Percentiles rank a stretch among this genome's conserved stretches.
Evolutionary conservation across 176 grass and related monocot species (phyloP).

Genomic region (Ananas comosus): DNA sequence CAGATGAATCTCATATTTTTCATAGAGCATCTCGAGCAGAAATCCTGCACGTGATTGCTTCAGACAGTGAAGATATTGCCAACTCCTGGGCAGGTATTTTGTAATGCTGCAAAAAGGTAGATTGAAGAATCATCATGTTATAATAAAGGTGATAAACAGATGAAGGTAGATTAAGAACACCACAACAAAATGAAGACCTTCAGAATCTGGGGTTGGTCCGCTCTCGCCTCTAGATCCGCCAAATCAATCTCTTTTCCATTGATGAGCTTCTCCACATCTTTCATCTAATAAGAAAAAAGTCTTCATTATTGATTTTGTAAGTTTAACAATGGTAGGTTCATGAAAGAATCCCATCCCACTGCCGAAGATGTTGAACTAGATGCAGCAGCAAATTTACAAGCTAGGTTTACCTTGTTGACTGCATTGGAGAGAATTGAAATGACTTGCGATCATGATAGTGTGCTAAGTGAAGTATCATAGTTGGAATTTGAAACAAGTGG

Average conservation of each 20-base stretch:
- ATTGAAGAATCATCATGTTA: not conserved
- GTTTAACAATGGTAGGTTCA: not conserved
- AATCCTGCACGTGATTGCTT: conserved; percentile 26
- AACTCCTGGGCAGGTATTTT: conserved; percentile 22
- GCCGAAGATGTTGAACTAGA: too few species aligned
- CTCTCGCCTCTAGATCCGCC: conserved; percentile 10
- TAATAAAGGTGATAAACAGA: too few species aligned
- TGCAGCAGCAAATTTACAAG: too few species aligned
- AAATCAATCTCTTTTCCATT: conserved; percentile 22
- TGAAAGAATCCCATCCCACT: too few species aligned
- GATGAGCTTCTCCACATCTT: conserved; percentile 18
- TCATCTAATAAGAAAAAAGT: conserved; percentile 12
- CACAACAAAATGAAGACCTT: conserved; percentile 8
- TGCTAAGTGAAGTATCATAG: too few species aligned
- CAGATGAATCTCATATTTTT: not conserved
- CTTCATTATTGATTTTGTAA: not conserved
- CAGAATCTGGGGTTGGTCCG: conserved; percentile 10
- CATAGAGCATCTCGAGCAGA: conserved; percentile 20
- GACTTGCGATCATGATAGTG: too few species aligned
- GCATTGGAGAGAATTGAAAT: too few species aligned
- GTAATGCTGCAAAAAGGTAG: conserved; percentile 14
- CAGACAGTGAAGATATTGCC: conserved; percentile 16
- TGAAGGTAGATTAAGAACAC: too few species aligned
- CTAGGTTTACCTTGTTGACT: too few species aligned
- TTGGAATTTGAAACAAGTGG: too few species aligned